Conservation (phyloP, 2,329 filamentous ascomycete genomes). For the Laburnicola sp. region DNA sequence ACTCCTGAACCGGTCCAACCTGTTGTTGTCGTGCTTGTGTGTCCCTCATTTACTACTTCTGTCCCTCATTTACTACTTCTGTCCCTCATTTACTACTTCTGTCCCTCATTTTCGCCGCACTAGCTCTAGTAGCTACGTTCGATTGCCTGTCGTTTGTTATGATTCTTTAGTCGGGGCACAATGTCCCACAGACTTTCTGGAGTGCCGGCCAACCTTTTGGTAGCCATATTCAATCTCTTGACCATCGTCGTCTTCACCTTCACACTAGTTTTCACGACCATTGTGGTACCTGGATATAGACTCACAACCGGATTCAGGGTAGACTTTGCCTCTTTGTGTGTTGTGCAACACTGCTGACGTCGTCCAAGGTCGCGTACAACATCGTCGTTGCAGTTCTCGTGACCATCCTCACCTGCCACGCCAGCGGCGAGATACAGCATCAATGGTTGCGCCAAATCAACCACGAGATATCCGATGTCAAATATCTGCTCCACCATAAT, state of each 20-base stretch:
- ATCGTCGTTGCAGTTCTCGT: constrained; percentile 6
- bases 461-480: constrained; percentile 10
- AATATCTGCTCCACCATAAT: constrained; percentile 6
- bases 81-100: not conserved
- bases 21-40: not conserved
- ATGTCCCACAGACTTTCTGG: constrained; percentile 8
- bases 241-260: constrained; percentile 3
- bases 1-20: not conserved
- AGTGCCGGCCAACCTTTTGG: constrained; percentile 1
- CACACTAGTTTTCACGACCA: constrained; percentile 1
- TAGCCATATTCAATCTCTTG: constrained; percentile 3
- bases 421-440: constrained; percentile 9
- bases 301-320: constrained; percentile 11
- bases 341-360: not conserved
- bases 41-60: constrained; percentile 1
- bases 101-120: not conserved
- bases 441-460: constrained; percentile 12
- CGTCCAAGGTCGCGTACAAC: constrained; percentile 7
- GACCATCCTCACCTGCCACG: constrained; percentile 6
- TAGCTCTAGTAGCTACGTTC: constrained; percentile 3
- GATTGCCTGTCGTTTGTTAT: not conserved
- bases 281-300: constrained; percentile 1
- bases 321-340: not conserved
- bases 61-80: not conserved
- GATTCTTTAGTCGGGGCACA: constrained; percentile 1